These are phyloP conservation scores for Xylaria palmicola DNA, from an alignment of 495 filamentous ascomycete genomes.

Conservation along the genomic window DNA sequence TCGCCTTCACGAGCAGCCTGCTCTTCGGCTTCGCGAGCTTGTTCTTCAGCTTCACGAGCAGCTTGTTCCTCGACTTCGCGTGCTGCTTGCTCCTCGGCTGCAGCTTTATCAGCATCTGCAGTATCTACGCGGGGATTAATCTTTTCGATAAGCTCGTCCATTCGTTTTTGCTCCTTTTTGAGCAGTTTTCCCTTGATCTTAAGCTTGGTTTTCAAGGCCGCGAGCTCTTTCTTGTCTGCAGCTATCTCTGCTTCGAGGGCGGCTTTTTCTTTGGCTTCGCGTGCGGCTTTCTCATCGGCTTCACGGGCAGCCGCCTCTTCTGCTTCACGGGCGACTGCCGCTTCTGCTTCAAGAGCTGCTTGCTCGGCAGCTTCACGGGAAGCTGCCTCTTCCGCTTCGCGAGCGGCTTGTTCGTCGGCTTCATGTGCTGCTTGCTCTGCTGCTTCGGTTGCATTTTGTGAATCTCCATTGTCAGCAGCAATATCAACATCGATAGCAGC, in stretches of 20 bases:
- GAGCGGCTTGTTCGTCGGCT: constrained; percentile 27
- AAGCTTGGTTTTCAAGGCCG: constrained; percentile 19
- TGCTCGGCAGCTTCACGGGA: constrained; percentile 12
- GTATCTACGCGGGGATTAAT: constrained; percentile 26
- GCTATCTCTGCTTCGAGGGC: constrained; percentile 35
- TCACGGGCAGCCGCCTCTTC: constrained; percentile 23
- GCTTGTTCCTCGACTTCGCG: constrained; percentile 27
- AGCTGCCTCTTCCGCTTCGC: constrained; percentile 27
- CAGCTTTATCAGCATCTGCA: constrained; percentile 4
- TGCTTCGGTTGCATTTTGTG: constrained; percentile 7
- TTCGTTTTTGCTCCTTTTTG: constrained; percentile 34
- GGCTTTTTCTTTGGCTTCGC: constrained; percentile 33
- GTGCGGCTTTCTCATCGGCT: constrained; percentile 35
- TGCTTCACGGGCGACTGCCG: constrained; percentile 15
- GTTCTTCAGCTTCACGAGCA: constrained; percentile 26
- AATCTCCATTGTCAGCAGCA: too few species aligned
- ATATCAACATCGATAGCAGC: too few species aligned
- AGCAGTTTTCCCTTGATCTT: constrained; percentile 29
- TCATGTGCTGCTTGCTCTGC: constrained; percentile 32
- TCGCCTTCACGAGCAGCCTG: constrained; percentile 16
- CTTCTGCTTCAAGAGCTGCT: constrained; percentile 13
- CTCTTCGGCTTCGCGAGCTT: constrained; percentile 26
- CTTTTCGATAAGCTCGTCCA: constrained; percentile 38
- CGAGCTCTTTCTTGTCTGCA: too few species aligned
- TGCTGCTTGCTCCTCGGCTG: constrained; percentile 32